A percentile compares a stretch with the other conserved stretches of the same genome.
phyloP scores from a whole-genome alignment of 2,329 filamentous ascomycete genomes.

The Xylariaceae sp. region DNA sequence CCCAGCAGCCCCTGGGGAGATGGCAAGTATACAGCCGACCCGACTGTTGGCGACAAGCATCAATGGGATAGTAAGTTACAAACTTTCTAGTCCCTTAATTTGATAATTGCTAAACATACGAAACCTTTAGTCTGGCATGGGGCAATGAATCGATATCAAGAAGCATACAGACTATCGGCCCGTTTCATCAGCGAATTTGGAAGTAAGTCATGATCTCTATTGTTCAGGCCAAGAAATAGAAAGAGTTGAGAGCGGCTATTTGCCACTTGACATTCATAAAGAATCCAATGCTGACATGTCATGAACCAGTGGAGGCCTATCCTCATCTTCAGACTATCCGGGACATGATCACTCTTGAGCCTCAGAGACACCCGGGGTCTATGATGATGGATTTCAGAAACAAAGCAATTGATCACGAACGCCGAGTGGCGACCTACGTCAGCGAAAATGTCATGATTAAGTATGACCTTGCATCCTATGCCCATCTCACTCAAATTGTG shows the following conservation, averaged over 20 bases:
- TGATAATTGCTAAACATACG: background rate
- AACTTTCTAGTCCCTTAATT: background rate
- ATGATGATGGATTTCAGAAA: conserved; percentile 77
- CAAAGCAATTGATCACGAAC: conserved; percentile 72
- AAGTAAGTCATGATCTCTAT: conserved; percentile 31
- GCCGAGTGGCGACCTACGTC: conserved; percentile 69
- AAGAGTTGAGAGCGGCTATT: background rate
- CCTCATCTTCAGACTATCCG: conserved; percentile 70
- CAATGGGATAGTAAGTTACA: conserved; percentile 63
- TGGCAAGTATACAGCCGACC: conserved; percentile 61
- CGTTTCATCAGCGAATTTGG: conserved; percentile 81
- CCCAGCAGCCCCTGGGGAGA: conserved; percentile 71
- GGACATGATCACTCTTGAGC: conserved; percentile 53
- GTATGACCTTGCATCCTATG: conserved; percentile 41
- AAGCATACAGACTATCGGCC: conserved; percentile 65
- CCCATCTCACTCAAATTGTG: conserved; percentile 52
- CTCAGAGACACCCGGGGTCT: conserved; percentile 61
- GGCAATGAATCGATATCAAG: conserved; percentile 72
- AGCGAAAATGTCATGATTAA: conserved; percentile 67
- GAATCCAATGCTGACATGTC: no score
- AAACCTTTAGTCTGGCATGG: conserved; percentile 64
- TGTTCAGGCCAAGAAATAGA: background rate
- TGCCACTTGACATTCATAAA: conserved; percentile 3
- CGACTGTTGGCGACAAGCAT: conserved; percentile 72
- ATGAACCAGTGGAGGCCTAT: conserved; percentile 67